A percentile compares a stretch with the other conserved stretches of the same genome.
Evolutionary conservation across 306 rosid genomes (phyloP).

Genomic region (Prunus padus): DNA sequence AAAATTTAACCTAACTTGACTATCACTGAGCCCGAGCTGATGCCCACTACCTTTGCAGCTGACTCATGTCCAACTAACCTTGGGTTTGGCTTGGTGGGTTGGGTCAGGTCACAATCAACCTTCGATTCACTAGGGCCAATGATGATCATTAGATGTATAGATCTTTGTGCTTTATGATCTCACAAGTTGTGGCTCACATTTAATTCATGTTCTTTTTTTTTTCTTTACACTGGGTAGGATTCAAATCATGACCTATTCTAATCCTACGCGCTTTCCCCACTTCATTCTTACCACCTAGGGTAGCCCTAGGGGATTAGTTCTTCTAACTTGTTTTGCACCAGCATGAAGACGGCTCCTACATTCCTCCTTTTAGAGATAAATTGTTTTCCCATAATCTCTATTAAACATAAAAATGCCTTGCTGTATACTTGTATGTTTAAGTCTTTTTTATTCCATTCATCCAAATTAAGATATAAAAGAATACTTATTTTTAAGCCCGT

Average conservation of each 20-base stretch:
- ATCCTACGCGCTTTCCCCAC: too few relatives aligned
- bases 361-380: not conserved
- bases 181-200: not conserved
- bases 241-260: too few relatives aligned
- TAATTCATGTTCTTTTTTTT: not conserved
- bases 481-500: not conserved
- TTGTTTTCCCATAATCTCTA: not conserved
- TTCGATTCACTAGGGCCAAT: not conserved
- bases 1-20: not conserved
- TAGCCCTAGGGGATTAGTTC: not conserved
- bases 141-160: not conserved
- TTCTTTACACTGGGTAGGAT: not conserved
- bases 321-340: not conserved
- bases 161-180: not conserved
- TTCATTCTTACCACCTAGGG: too few relatives aligned
- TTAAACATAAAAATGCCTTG: not conserved
- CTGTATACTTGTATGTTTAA: not conserved
- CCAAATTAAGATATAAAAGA: too few relatives aligned
- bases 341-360: not conserved
- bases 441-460: not conserved
- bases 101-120: not conserved
- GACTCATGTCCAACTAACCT: too few relatives aligned
- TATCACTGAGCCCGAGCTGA: not conserved
- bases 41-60: too few relatives aligned
- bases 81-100: not conserved